Conservation (phyloP, 2,329 filamentous ascomycete genomes). For the Apiospora arundinis region DNA sequence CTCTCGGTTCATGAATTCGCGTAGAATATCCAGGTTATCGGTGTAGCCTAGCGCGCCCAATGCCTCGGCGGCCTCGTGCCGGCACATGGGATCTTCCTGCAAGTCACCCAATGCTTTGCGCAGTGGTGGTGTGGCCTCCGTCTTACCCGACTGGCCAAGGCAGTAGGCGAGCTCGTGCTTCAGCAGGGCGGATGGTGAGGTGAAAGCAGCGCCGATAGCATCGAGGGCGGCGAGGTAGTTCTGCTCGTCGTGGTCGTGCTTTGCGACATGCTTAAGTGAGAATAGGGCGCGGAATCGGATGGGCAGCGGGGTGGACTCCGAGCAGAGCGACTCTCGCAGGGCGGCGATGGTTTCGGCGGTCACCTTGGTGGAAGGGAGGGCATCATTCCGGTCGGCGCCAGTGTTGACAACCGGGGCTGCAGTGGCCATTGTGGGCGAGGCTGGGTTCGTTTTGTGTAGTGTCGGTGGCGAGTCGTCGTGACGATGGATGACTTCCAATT, state of each 20-base stretch:
- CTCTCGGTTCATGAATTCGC: slow-evolving; percentile 73
- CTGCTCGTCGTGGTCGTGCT: slow-evolving; percentile 67
- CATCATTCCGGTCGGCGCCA: background rate
- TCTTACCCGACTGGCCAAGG: slow-evolving; percentile 86
- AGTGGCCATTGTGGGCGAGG: background rate
- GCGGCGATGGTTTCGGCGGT: slow-evolving; percentile 56
- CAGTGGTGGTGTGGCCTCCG: slow-evolving; percentile 75
- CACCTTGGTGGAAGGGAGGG: slow-evolving; percentile 10
- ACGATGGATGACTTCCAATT: background rate
- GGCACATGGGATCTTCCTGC: slow-evolving; percentile 90
- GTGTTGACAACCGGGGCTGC: background rate
- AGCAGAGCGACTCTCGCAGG: slow-evolving; percentile 78
- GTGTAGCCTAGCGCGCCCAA: slow-evolving; percentile 84
- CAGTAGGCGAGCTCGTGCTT: slow-evolving; percentile 99
- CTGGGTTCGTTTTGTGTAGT: background rate
- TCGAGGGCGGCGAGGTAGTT: slow-evolving; percentile 60
- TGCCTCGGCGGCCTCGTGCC: slow-evolving; percentile 96
- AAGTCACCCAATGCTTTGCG: slow-evolving; percentile 76
- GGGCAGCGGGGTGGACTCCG: slow-evolving; percentile 82
- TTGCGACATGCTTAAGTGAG: slow-evolving; percentile 93
- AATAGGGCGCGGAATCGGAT: slow-evolving; percentile 95
- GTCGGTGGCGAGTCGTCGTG: background rate
- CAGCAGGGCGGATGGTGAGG: slow-evolving; percentile 83
- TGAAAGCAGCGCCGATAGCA: slow-evolving; percentile 88
- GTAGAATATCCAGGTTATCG: slow-evolving; percentile 76